Evolutionary conservation across 805 yeast species (phyloP).

Genomic region (Kuraishia borneana): DNA sequence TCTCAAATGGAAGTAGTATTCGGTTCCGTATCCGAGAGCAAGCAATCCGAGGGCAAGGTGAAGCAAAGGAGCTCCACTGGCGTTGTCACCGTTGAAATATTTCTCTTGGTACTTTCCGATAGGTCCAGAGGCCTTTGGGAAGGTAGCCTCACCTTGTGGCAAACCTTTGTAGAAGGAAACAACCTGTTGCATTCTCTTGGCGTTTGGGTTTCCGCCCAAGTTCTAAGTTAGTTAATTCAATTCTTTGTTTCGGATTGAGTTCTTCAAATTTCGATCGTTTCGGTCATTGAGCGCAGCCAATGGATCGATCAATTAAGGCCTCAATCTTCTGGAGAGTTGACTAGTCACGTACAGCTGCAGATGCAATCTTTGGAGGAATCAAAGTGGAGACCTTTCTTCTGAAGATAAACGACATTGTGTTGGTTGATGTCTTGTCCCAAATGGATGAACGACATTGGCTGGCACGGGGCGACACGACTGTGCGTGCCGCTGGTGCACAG

Average conservation of each 20-base stretch:
- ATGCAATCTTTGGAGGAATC: constrained; percentile 98
- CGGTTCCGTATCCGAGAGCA: constrained; percentile 78
- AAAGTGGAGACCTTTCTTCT: constrained; percentile 92
- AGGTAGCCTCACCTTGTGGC: constrained; percentile 88
- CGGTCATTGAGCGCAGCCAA: neutral
- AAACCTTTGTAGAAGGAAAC: constrained; percentile 92
- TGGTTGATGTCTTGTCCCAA: too few relatives aligned
- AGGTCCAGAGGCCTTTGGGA: constrained; percentile 56
- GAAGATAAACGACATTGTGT: constrained; percentile 65
- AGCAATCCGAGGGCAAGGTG: constrained; percentile 65
- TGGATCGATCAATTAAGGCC: neutral
- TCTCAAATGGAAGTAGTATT: constrained; percentile 83
- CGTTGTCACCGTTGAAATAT: constrained; percentile 75
- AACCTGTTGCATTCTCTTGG: constrained; percentile 92
- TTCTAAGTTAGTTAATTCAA: constrained; percentile 30
- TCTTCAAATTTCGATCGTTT: neutral
- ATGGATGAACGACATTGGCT: too few relatives aligned
- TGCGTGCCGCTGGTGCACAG: too few relatives aligned
- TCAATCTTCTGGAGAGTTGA: neutral
- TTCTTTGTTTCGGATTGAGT: neutral
- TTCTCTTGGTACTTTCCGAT: constrained; percentile 75
- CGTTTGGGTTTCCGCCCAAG: constrained; percentile 92
- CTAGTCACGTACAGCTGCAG: constrained; percentile 63
- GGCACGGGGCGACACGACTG: too few relatives aligned
- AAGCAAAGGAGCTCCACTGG: constrained; percentile 72